Conservation (phyloP, 2,329 filamentous ascomycete genomes). For the Didymella segeticola region DNA sequence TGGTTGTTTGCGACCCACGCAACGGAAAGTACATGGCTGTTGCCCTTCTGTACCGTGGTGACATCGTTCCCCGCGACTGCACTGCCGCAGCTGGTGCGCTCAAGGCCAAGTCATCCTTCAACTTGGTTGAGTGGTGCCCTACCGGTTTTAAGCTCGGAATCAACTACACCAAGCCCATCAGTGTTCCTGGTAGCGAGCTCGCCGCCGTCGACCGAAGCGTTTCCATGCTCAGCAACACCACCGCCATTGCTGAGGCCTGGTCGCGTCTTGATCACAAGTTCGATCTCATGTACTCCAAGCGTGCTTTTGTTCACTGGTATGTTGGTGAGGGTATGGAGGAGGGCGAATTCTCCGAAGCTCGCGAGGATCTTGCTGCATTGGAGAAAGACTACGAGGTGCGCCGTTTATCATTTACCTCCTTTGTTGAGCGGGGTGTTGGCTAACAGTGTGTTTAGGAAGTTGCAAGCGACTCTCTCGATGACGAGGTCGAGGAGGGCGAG, state of each 20-base stretch:
- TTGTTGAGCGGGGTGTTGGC: not conserved
- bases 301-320: constrained; percentile 79
- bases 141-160: constrained; percentile 79
- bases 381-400: constrained; percentile 80
- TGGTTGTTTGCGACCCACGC: constrained; percentile 76
- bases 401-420: not conserved
- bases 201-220: constrained; percentile 98
- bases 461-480: constrained; percentile 69
- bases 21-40: constrained; percentile 81
- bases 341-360: constrained; percentile 86
- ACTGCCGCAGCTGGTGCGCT: constrained; percentile 69
- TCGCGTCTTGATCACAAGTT: constrained; percentile 76
- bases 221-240: constrained; percentile 78
- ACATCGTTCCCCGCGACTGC: constrained; percentile 74
- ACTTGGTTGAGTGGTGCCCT: constrained; percentile 77
- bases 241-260: constrained; percentile 76
- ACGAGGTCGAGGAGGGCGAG: constrained; percentile 62
- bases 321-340: constrained; percentile 94
- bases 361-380: constrained; percentile 83
- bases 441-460: constrained; percentile 65
- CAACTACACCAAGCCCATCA: constrained; percentile 80
- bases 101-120: constrained; percentile 75
- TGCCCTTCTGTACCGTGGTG: constrained; percentile 73
- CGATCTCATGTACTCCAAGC: constrained; percentile 80
- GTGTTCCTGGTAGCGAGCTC: constrained; percentile 94